Evolutionary conservation across 2,329 filamentous ascomycete species (phyloP).

Genomic region (Pseudogymnoascus sp.): DNA sequence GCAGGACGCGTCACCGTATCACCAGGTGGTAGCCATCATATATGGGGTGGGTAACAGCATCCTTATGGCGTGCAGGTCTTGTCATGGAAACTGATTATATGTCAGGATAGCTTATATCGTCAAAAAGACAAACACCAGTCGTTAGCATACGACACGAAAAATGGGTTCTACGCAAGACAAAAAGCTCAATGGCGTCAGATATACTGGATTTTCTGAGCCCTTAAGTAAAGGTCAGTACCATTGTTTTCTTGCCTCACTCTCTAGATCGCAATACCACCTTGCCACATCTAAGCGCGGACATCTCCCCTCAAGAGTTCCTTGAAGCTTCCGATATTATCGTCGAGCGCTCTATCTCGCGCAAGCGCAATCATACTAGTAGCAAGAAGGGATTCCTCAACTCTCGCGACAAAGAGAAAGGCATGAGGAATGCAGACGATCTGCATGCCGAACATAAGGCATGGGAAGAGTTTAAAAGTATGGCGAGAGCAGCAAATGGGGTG

Average conservation of each 20-base stretch:
- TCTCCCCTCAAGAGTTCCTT: not conserved
- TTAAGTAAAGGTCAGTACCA: not conserved
- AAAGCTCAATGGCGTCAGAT: not conserved
- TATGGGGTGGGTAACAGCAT: not conserved
- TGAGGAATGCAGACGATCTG: not conserved
- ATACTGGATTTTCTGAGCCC: not conserved
- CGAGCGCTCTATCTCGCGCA: not conserved
- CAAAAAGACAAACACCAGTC: not conserved
- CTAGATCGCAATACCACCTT: constrained; percentile 3
- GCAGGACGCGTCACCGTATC: not conserved
- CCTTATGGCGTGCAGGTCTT: not conserved
- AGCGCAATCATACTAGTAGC: not conserved
- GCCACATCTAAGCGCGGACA: not conserved
- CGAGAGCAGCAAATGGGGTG: not conserved
- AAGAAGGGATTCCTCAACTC: not conserved
- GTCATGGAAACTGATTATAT: not conserved
- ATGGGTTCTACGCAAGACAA: not conserved
- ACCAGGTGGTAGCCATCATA: not conserved
- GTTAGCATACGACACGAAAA: not conserved
- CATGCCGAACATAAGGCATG: not conserved
- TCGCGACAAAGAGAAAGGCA: not conserved
- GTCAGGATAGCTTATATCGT: not conserved
- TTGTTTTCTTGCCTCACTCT: not conserved
- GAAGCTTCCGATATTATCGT: not conserved
- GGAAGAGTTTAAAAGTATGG: not conserved